These are phyloP conservation scores for Selenicereus undatus DNA, from an alignment of 148 eudicot species.

Conservation along the genomic window DNA sequence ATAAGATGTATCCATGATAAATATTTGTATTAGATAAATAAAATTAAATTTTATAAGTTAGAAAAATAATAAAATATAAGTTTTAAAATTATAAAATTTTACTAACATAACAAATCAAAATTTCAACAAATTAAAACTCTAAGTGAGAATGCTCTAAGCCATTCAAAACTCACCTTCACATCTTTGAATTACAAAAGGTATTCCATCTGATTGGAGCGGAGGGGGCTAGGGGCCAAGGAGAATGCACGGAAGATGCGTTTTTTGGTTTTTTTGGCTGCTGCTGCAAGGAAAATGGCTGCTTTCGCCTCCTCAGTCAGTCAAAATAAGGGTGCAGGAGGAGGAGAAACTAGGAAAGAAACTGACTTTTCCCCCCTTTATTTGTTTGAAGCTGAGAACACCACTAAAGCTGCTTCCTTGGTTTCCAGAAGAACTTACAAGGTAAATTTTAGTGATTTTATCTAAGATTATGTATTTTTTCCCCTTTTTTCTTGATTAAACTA, in stretches of 20 bases:
- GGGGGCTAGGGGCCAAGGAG: neutral
- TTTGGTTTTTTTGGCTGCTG: constrained; percentile 14
- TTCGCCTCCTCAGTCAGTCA: constrained; percentile 21
- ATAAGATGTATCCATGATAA: no score
- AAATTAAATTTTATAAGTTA: no score
- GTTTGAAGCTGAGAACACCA: constrained; percentile 9
- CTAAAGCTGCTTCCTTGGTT: neutral
- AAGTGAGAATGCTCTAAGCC: no score
- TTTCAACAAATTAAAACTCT: no score
- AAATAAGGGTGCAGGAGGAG: neutral
- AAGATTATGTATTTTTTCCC: neutral
- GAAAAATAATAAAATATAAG: no score
- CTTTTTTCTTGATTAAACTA: neutral
- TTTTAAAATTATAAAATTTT: no score
- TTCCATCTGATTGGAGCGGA: neutral
- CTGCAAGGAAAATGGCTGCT: constrained; percentile 16
- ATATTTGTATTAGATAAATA: no score
- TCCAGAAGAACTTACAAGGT: constrained; percentile 21
- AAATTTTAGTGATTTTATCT: neutral
- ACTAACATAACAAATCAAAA: no score
- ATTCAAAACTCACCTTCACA: constrained; percentile 3
- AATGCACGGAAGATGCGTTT: constrained; percentile 9
- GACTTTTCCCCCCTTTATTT: neutral
- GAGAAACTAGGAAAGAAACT: neutral
- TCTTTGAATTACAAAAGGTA: neutral